A percentile compares a stretch with the other conserved stretches of the same genome.
Evolutionary conservation across 495 filamentous ascomycete genomes (phyloP).

Genomic region (Apodospora peruviana): DNA sequence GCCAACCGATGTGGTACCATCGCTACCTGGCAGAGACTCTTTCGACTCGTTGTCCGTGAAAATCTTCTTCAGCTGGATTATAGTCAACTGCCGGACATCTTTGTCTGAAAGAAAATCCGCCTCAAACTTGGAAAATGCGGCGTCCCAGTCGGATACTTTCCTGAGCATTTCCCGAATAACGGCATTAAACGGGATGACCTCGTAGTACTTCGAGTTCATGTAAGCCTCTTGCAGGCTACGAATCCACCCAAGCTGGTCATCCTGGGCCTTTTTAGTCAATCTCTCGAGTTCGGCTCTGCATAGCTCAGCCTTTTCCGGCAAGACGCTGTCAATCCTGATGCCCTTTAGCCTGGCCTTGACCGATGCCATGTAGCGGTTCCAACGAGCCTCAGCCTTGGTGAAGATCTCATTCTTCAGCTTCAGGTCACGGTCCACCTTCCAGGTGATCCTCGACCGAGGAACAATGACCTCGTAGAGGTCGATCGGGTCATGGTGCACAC

Average conservation of each 20-base stretch:
- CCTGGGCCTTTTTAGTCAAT: conserved; percentile 66
- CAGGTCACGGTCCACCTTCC: conserved; percentile 94
- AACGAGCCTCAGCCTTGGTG: conserved; percentile 66
- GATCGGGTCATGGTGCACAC: conserved; percentile 88
- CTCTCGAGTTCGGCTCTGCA: conserved; percentile 77
- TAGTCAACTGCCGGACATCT: conserved; percentile 87
- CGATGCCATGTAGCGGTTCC: conserved; percentile 80
- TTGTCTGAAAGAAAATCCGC: conserved; percentile 95
- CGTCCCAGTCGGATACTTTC: conserved; percentile 91
- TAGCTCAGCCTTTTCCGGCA: conserved; percentile 74
- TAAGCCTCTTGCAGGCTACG: conserved; percentile 83
- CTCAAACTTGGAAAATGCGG: conserved; percentile 82
- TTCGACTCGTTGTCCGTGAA: conserved; percentile 85
- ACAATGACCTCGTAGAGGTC: conserved; percentile 94
- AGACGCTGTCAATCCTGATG: conserved; percentile 84
- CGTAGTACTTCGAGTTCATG: conserved; percentile 89
- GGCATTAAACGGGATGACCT: conserved; percentile 86
- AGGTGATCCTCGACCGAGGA: conserved; percentile 81
- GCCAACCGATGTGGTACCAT: conserved; percentile 43
- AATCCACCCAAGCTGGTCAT: conserved; percentile 69
- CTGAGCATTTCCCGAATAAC: conserved; percentile 85
- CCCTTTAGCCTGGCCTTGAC: conserved; percentile 76
- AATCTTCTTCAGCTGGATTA: conserved; percentile 88
- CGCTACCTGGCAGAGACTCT: conserved; percentile 60
- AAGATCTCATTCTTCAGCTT: conserved; percentile 90